Percentiles rank a stretch among this genome's conserved stretches.
Evolutionary conservation across 1,284 basidiomycete species (phyloP).

Genomic region (Cronartium quercuum): DNA sequence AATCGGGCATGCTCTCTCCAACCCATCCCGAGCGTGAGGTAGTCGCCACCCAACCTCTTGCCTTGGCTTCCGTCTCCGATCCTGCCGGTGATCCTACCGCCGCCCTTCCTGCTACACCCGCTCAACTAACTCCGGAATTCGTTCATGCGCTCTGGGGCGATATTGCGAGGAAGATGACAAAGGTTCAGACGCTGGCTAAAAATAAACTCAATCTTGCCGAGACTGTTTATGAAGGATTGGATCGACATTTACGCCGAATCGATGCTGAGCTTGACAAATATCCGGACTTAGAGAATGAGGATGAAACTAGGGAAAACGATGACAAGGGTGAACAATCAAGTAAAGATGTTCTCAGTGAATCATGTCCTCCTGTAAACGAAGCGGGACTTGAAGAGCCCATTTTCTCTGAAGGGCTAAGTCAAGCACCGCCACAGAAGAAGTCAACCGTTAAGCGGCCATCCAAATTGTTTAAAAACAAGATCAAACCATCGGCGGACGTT

Average conservation of each 20-base stretch:
- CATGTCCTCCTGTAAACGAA: background rate
- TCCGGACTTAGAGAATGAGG: slow-evolving; percentile 31
- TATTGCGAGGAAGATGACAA: slow-evolving; percentile 12
- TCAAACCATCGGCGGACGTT: no score
- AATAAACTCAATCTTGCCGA: slow-evolving; percentile 31
- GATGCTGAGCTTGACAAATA: slow-evolving; percentile 29
- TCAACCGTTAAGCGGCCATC: background rate
- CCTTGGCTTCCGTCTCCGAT: background rate
- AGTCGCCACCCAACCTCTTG: background rate
- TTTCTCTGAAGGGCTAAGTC: background rate
- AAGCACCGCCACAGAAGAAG: background rate
- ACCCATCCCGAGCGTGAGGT: slow-evolving; percentile 20
- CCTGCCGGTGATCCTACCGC: background rate
- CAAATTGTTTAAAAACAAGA: background rate
- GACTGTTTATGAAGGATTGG: slow-evolving; percentile 16
- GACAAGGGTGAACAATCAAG: background rate
- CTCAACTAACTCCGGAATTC: background rate
- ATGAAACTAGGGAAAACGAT: background rate
- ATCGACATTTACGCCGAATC: slow-evolving; percentile 23
- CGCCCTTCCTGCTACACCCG: background rate
- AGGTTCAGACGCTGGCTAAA: slow-evolving; percentile 9
- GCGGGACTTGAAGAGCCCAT: background rate
- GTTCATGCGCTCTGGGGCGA: slow-evolving; percentile 9
- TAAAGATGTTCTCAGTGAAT: background rate
- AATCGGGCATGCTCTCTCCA: background rate